Evolutionary conservation across 2,329 filamentous ascomycete genomes (phyloP), one percentile per base, ranked within the genome.

Genomic region (Magnaporthiopsis poae): DNA sequence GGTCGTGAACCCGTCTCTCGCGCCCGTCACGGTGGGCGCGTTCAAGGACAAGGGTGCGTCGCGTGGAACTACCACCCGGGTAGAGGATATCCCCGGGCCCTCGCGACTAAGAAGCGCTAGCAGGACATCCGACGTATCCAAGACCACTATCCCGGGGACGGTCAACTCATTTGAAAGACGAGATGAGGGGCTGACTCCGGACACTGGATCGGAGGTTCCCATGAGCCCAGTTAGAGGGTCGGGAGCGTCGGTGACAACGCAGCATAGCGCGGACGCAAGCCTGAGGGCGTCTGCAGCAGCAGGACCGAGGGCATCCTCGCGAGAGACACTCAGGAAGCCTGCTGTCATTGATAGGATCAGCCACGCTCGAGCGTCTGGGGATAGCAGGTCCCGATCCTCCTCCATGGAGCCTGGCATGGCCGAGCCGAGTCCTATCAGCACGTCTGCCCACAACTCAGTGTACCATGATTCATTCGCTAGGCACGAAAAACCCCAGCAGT

Each of bases 391-490:
- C 15, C 80, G 84, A 68, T 84, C 84, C 8, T 87, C 86, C 1
- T 88, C 86, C 0, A 75, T 84, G 65, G 86, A 87, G 62, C 81
- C 82, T 31, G 82, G 83, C 64, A 83, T 80, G 18, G 81, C 84
- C 21, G 84, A 86, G 73, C 78, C 84, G 8, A 88, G 80, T 68
- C 80, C 82, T 5, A 78, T 87, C 69, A 85, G 78, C 71, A 86
- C 84, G 7, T 84, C 86, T 59, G 84, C 84, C 5, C 85, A 87
- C 69, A 82, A 83, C 67, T 84, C 79, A 18, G 78, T 87, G 15
- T 81, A 83, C 62, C 85, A 87, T 69, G 82, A 83, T 62, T 84
- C 84, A 0, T 86, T 86, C 66, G 76, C 77, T 3, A 79, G 80
- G 65, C 80, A 82, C 18, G 78, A 78, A 62, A 74, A 78, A 52